These are phyloP conservation scores for Cylindrotheca fusiformis DNA, from an alignment of 108 stramenopile species.

Conservation along the genomic window DNA sequence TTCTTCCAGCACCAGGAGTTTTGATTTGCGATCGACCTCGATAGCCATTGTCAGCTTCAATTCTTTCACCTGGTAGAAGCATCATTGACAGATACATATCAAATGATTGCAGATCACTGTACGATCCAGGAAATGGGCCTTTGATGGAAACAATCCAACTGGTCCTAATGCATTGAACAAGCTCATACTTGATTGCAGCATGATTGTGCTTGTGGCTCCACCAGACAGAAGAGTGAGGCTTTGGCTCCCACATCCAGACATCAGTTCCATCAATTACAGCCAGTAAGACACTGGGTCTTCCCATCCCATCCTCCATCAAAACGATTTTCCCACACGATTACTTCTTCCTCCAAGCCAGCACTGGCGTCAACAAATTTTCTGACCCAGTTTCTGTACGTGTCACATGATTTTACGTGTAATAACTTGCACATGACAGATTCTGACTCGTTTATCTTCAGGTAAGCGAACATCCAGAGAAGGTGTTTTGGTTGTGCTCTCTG, in stretches of 20 bases:
- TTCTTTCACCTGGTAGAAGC: background rate
- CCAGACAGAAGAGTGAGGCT: background rate
- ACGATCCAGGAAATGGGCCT: background rate
- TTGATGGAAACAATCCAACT: background rate
- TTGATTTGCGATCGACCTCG: background rate
- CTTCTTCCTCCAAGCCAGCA: background rate
- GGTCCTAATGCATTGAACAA: background rate
- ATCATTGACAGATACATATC: background rate
- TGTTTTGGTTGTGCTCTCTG: background rate
- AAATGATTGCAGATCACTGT: background rate
- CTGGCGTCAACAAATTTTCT: background rate
- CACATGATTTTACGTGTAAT: background rate
- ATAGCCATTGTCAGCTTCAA: background rate
- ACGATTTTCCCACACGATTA: background rate
- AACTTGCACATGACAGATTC: background rate
- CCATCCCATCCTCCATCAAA: background rate
- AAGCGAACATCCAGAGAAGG: background rate
- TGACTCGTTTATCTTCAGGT: background rate
- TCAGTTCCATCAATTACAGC: background rate
- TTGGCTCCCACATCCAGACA: background rate
- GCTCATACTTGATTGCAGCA: background rate
- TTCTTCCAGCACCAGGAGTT: background rate
- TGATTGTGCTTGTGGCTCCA: background rate
- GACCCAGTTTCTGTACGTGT: background rate
- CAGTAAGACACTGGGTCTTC: background rate